Base-by-base conservation (phyloP, 1,284 basidiomycete genomes). In the Ustilago lituana region DNA sequence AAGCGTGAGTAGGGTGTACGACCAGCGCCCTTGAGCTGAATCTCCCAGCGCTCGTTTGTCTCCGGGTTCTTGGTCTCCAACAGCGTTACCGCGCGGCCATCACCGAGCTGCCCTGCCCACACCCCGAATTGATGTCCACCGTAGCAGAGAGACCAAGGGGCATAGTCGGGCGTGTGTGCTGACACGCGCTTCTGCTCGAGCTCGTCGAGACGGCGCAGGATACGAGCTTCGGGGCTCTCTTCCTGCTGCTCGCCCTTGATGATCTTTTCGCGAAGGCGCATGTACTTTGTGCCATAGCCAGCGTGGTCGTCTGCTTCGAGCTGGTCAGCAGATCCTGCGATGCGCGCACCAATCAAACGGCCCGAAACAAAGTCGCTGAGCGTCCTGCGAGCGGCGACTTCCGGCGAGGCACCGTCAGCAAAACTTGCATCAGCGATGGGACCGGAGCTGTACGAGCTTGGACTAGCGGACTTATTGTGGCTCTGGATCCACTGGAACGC, bases 101-200 rank as follows among this genome's bases (percentile, higher is more conserved):
- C 95, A 9, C 95, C 95, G 3, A 98, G 86, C 82, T 98, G 95
- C n/a, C 94, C 93, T 2, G 95, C 95, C 90, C 91, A 98, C 5
- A 80, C 83, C 1, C 94, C 95, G 77, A 98, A 98, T 81, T 98
- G 94, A 36, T 83, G 79, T 1, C 83, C 81, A 12, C 76, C 75
- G 49, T 76, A 80, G 39, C 73, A 73, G 22, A 79, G 56, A n/a
- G 77, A 60, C 76, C 77, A 80, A 0, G 77, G 77, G 0, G 64
- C 76, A 38, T 76, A 73, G 31, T 62, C 60, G 26, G 47, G 8
- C 5, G 36, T 17, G 36, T 54, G 53, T 31, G 54, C 50, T 23
- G 48, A 20, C 7, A 37, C 32, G 29, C 60, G 53, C 26, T 60
- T 57, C 33, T 55, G 27, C 23, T 70, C 67, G 17, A 70, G 67